Conservation (phyloP, 2,329 filamentous ascomycete genomes). For the Pseudodiploospora longispora region DNA sequence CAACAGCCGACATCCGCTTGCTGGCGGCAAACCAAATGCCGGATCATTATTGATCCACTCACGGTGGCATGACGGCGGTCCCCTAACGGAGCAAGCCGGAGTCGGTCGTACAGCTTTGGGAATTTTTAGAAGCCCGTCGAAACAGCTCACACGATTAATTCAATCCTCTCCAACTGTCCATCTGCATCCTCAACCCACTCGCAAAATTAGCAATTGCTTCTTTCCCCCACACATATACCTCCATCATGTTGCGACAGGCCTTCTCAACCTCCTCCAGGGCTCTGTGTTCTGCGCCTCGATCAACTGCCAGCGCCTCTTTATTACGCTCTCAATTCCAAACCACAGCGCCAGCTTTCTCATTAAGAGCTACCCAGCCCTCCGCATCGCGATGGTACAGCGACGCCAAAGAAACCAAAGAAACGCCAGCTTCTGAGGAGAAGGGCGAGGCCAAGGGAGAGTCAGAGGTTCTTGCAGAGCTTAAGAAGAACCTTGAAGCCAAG, state of each 20-base stretch:
- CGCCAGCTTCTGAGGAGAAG: conserved; percentile 23
- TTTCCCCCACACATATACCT: neutral
- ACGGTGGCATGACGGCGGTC: neutral
- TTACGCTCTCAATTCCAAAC: conserved; percentile 30
- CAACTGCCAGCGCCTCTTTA: conserved; percentile 26
- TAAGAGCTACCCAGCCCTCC: conserved; percentile 28
- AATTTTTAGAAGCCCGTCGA: neutral
- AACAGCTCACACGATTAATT: conserved; percentile 1
- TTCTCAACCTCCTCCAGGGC: conserved; percentile 35
- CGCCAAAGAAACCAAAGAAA: conserved; percentile 26
- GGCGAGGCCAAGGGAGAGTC: conserved; percentile 22
- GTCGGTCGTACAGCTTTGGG: neutral
- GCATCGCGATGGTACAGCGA: conserved; percentile 42
- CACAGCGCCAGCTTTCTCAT: conserved; percentile 25
- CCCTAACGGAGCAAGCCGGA: neutral
- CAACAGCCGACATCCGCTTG: too few species aligned
- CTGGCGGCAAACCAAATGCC: too few species aligned
- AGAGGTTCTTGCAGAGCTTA: conserved; percentile 35
- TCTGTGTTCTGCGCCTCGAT: conserved; percentile 32
- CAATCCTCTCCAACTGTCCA: neutral
- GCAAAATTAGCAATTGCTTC: neutral
- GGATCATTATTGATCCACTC: neutral
- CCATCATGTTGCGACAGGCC: conserved; percentile 40
- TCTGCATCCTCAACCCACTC: conserved; percentile 4
- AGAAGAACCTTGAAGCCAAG: conserved; percentile 46